Evolutionary conservation across 257 asterid species (phyloP), one percentile per base, ranked within the genome.

Genomic region (Solanum clarkiae): DNA sequence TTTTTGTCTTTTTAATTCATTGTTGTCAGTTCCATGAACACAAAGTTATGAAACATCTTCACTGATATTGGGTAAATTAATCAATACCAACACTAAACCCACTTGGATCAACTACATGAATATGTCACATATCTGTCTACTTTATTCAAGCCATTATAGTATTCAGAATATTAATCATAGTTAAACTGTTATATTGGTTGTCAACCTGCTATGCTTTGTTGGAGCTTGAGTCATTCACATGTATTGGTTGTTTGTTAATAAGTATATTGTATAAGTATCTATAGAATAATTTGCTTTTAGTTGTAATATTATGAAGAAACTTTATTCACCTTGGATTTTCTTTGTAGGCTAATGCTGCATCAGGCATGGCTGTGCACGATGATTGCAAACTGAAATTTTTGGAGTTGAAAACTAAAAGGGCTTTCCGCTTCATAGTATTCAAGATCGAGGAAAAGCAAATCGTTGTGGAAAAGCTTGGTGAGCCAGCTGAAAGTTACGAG

Each of bases 381-480:
- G 82, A 77, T 77, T 77, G 82, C 82, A 77, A 77, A 77, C 82
- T 77, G 82, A 77, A 77, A 53, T 77, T 77, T 16, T 24, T 77
- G 82, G 82, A 77, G 65, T 77, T 77, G 65, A 77, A 77, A 77
- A 77, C 63, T 51, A 77, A 77, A 77, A 77, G 82, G 63, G 47
- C 63, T 26, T 77, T 14, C 59, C 82, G 82, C 82, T 77, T 77
- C 63, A 77, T 77, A 1, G 82, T 77, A 26, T 77, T 77, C 82
- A 77, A 77, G 63, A 77, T 77, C n/a, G 82, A 77, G 47, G 82
- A 77, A 77, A 77, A 77, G 82, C 82, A 77, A 51, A 77, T 77
- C 63, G 53, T 77, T 77, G 82, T 77, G 82, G 82, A 77, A 77
- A 77, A 77, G 47, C 82, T 77, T 51, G 82, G 82, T 26, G 82